phyloP scores from a whole-genome alignment of 2,329 filamentous ascomycete genomes.

The Torrubiella hemipterigena region DNA sequence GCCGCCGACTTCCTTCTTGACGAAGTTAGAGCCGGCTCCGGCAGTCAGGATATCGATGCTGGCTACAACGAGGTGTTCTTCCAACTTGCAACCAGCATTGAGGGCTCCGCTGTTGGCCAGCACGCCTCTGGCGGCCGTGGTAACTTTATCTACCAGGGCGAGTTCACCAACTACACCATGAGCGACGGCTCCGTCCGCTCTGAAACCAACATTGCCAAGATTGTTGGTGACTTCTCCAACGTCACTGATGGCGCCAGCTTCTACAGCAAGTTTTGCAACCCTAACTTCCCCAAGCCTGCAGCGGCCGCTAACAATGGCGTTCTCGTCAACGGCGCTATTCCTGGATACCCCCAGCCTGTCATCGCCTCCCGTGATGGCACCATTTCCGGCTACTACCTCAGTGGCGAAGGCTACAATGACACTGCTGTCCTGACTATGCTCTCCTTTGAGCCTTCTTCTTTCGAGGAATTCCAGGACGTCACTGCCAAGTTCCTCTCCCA shows the following conservation, averaged over 20 bases:
- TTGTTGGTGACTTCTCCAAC: slow-evolving; percentile 16
- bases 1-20: slow-evolving; percentile 12
- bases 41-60: slow-evolving; percentile 14
- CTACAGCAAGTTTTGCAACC: slow-evolving; percentile 20
- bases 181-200: slow-evolving; percentile 20
- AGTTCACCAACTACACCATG: slow-evolving; percentile 22
- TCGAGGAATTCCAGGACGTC: slow-evolving; percentile 21
- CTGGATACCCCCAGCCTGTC: slow-evolving; percentile 17
- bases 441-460: slow-evolving; percentile 14
- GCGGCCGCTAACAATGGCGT: slow-evolving; percentile 2
- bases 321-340: slow-evolving; percentile 1
- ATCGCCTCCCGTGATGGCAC: slow-evolving; percentile 15
- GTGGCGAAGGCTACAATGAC: slow-evolving; percentile 19
- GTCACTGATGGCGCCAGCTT: slow-evolving; percentile 19
- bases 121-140: slow-evolving; percentile 19
- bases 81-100: slow-evolving; percentile 9
- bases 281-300: slow-evolving; percentile 5
- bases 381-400: slow-evolving; percentile 21
- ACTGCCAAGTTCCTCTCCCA: slow-evolving; percentile 20
- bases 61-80: slow-evolving; percentile 28
- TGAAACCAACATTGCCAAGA: slow-evolving; percentile 17
- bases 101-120: slow-evolving; percentile 12
- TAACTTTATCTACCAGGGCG: slow-evolving; percentile 15
- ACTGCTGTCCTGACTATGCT: slow-evolving; percentile 19
- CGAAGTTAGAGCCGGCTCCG: slow-evolving; percentile 9